phyloP scores from a whole-genome alignment of 257 asterid genomes.

The Ajuga chamaepitys region DNA sequence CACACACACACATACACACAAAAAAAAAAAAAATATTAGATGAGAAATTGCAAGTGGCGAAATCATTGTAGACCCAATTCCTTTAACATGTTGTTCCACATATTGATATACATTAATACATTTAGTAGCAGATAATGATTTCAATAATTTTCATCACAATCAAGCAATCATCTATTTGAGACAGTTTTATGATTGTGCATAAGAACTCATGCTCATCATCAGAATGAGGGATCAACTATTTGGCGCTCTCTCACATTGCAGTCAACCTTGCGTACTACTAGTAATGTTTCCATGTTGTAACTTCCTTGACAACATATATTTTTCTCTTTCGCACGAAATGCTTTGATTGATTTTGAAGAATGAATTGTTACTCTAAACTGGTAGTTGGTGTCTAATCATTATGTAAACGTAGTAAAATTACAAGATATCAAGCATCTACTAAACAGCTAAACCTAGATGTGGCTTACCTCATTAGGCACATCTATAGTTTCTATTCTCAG shows the following conservation, averaged over 20 bases:
- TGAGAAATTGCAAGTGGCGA: too few species aligned
- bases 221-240: background rate
- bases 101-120: too few species aligned
- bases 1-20: too few species aligned
- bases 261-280: background rate
- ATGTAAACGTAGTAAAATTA: background rate
- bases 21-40: too few species aligned
- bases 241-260: background rate
- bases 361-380: background rate
- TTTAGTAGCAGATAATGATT: too few species aligned
- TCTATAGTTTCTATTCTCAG: background rate
- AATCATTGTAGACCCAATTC: too few species aligned
- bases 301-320: background rate
- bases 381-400: background rate
- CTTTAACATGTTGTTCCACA: too few species aligned
- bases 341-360: background rate
- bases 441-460: constrained; percentile 8
- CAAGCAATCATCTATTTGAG: background rate
- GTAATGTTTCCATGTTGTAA: background rate
- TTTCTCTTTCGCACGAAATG: background rate
- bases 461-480: background rate
- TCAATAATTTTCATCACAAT: background rate
- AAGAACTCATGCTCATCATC: background rate
- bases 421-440: background rate
- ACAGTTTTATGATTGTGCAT: background rate